These are phyloP conservation scores for Eucalyptus paniculata DNA, from an alignment of 345 rosid genomes.

Conservation along the genomic window DNA sequence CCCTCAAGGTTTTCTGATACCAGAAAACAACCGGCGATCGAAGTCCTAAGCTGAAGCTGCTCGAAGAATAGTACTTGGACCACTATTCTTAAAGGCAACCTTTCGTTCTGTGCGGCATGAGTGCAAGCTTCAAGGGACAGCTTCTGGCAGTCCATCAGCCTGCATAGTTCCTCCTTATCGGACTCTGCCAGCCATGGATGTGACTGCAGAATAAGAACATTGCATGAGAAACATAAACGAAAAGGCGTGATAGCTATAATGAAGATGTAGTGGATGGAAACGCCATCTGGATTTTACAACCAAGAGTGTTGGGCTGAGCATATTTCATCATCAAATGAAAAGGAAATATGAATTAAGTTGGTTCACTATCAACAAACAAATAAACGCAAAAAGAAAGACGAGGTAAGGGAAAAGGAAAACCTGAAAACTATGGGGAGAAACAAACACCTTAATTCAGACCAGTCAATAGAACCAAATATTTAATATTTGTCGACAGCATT, in stretches of 20 bases:
- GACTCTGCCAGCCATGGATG: conserved; percentile 91
- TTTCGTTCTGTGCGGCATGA: conserved; percentile 92
- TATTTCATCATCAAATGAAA: neutral
- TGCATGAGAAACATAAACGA: neutral
- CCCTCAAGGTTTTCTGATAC: conserved; percentile 92
- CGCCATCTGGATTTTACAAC: neutral
- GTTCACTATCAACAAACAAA: neutral
- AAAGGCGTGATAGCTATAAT: neutral
- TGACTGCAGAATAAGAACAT: conserved; percentile 34
- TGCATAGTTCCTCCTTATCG: conserved; percentile 81
- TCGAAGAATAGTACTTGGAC: conserved; percentile 96
- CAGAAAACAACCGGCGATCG: conserved; percentile 88
- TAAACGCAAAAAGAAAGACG: neutral
- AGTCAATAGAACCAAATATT: neutral
- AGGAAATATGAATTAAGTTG: neutral
- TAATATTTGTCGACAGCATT: neutral
- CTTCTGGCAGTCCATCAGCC: conserved; percentile 90
- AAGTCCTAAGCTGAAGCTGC: conserved; percentile 97
- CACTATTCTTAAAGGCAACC: conserved; percentile 73
- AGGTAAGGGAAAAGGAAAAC: neutral
- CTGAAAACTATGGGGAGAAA: neutral
- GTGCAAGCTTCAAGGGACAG: conserved; percentile 96
- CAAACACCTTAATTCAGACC: neutral
- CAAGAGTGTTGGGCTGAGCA: neutral
- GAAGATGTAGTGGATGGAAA: neutral